phyloP scores from a whole-genome alignment of 768 basidiomycete species.

The Mrakia blollopis region DNA sequence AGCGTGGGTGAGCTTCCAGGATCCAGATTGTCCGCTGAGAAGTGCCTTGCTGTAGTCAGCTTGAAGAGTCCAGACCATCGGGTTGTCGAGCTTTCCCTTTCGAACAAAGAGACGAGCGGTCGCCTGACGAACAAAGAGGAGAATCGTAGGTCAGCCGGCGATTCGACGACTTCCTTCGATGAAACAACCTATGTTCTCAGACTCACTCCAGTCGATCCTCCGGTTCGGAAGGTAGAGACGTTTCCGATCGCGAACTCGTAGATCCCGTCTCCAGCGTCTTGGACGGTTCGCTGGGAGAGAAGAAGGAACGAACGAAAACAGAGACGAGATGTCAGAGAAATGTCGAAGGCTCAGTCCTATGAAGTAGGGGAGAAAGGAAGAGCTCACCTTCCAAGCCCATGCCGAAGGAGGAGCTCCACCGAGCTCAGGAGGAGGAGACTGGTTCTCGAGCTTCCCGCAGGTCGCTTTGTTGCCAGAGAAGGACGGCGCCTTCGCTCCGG shows the following conservation, averaged over 20 bases:
- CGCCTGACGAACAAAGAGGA: slow-evolving; percentile 45
- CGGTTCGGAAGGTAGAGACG: slow-evolving; percentile 46
- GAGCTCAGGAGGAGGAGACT: slow-evolving; percentile 41
- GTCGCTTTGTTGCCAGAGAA: slow-evolving; percentile 43
- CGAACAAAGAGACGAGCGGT: slow-evolving; percentile 72
- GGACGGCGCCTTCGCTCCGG: slow-evolving; percentile 51
- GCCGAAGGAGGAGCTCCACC: slow-evolving; percentile 54
- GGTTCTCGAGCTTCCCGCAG: slow-evolving; percentile 5
- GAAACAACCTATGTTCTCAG: too few relatives aligned
- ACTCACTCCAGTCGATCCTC: slow-evolving; percentile 54
- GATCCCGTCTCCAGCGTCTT: slow-evolving; percentile 74
- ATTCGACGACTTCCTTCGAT: neutral
- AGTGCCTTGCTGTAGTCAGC: slow-evolving; percentile 62
- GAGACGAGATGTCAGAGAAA: too few relatives aligned
- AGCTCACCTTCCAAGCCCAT: slow-evolving; percentile 57
- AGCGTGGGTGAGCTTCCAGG: slow-evolving; percentile 51
- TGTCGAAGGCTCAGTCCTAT: too few relatives aligned
- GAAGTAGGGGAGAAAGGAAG: too few relatives aligned
- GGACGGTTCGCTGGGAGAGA: slow-evolving; percentile 51
- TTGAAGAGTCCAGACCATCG: slow-evolving; percentile 71
- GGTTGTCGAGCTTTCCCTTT: slow-evolving; percentile 68
- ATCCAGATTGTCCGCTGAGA: slow-evolving; percentile 37
- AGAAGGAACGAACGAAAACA: too few relatives aligned
- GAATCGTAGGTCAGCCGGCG: neutral
- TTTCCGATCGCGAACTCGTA: slow-evolving; percentile 65